A percentile compares a stretch with the other conserved stretches of the same genome.
Conservation (phyloP, 169 alveolate genomes). For the Theileria sp. region DNA sequence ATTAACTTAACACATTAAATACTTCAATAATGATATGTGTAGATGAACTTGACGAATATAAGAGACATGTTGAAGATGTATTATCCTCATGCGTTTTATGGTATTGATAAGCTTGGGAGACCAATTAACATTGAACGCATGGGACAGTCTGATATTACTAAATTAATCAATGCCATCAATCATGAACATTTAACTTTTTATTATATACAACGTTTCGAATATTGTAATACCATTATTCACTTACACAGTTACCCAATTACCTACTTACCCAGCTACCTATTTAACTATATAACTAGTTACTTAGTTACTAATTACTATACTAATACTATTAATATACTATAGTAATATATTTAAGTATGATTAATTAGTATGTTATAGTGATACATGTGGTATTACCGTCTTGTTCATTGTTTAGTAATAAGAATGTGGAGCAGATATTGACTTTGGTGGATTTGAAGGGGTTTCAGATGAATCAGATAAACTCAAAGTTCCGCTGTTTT, state of each 20-base stretch:
- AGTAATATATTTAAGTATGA: no score
- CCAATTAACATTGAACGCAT: conserved; percentile 77
- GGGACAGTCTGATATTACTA: conserved; percentile 67
- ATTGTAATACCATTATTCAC: background rate
- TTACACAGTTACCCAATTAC: background rate
- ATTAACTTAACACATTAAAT: background rate
- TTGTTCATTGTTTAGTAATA: conserved; percentile 9
- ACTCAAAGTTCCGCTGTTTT: conserved; percentile 63
- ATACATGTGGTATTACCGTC: conserved; percentile 64
- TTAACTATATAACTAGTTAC: no score
- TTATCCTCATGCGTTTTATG: conserved; percentile 75
- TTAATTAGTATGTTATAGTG: no score
- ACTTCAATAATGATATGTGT: background rate
- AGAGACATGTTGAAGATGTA: conserved; percentile 50
- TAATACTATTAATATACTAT: no score
- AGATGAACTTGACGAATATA: conserved; percentile 43
- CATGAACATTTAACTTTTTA: conserved; percentile 50
- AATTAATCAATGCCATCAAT: conserved; percentile 34
- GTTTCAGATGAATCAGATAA: conserved; percentile 61
- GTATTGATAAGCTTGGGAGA: conserved; percentile 69
- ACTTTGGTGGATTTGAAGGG: conserved; percentile 74
- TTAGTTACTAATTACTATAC: no score
- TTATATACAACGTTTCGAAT: conserved; percentile 65
- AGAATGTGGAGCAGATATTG: conserved; percentile 64
- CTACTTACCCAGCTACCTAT: no score